phyloP scores from a whole-genome alignment of 2,329 filamentous ascomycete genomes.

The Alternaria longipes region DNA sequence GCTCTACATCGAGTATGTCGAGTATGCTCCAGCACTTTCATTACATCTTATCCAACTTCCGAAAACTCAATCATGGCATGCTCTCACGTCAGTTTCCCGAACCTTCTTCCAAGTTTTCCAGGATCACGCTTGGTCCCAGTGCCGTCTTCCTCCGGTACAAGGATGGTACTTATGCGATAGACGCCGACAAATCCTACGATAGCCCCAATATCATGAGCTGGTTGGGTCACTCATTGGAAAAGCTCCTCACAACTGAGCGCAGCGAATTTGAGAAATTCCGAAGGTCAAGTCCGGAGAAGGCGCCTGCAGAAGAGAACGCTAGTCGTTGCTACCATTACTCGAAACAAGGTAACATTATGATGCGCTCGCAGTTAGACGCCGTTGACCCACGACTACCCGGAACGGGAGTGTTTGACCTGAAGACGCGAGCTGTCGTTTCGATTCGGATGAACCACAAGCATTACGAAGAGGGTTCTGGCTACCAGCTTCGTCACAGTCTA shows the following conservation, averaged over 20 bases:
- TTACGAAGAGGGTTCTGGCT: conserved; percentile 79
- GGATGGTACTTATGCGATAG: conserved; percentile 89
- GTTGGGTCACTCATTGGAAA: conserved; percentile 96
- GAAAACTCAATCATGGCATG: conserved; percentile 71
- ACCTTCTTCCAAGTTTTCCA: conserved; percentile 73
- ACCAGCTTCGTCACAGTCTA: conserved; percentile 80
- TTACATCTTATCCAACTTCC: conserved; percentile 86
- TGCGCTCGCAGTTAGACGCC: conserved; percentile 95
- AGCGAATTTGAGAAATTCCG: conserved; percentile 88
- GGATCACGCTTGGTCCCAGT: conserved; percentile 72
- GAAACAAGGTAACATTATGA: conserved; percentile 84
- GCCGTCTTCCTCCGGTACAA: conserved; percentile 85
- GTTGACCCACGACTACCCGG: conserved; percentile 86
- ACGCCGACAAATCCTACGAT: conserved; percentile 94
- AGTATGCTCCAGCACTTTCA: conserved; percentile 88
- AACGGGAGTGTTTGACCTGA: conserved; percentile 93
- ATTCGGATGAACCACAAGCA: conserved; percentile 85
- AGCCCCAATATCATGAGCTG: conserved; percentile 85
- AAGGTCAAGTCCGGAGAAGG: conserved; percentile 63
- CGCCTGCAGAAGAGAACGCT: conserved; percentile 71
- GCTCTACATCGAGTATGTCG: conserved; percentile 98
- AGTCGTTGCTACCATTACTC: conserved; percentile 79
- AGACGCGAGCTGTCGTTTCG: conserved; percentile 89
- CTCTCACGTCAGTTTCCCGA: conserved; percentile 73
- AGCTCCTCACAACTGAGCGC: conserved; percentile 83